Evolutionary conservation across 805 yeast genomes (phyloP).

Genomic region (Naumovozyma baii): DNA sequence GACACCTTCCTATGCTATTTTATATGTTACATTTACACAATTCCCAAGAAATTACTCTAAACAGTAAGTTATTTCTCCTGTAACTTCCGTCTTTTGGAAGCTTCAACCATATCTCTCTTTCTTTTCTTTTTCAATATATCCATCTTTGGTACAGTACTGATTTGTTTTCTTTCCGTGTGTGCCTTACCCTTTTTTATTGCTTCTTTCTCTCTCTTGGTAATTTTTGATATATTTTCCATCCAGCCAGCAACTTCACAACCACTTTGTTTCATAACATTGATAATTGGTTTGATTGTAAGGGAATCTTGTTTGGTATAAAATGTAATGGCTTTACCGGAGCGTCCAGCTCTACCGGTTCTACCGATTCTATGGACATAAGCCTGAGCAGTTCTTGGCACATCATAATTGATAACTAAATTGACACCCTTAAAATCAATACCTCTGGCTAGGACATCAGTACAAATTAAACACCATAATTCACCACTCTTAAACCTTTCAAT

Average conservation of each 20-base stretch:
- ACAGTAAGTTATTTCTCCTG: too few relatives aligned
- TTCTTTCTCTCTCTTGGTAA: constrained; percentile 54
- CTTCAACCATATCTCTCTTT: constrained; percentile 62
- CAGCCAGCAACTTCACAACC: constrained; percentile 68
- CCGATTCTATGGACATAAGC: constrained; percentile 97
- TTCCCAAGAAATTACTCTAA: too few relatives aligned
- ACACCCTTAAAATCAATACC: constrained; percentile 97
- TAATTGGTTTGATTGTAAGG: constrained; percentile 64
- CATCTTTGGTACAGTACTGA: constrained; percentile 74
- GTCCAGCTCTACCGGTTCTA: constrained; percentile 95
- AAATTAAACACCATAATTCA: constrained; percentile 89
- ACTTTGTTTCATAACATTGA: constrained; percentile 92
- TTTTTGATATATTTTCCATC: constrained; percentile 66
- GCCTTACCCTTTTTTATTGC: constrained; percentile 46
- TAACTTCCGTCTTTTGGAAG: constrained; percentile 53
- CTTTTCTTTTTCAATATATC: constrained; percentile 55
- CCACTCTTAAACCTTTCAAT: constrained; percentile 82
- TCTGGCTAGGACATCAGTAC: constrained; percentile 92
- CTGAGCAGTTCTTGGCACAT: constrained; percentile 89
- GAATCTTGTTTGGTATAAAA: constrained; percentile 87
- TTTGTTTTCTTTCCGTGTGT: constrained; percentile 48
- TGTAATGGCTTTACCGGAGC: constrained; percentile 78
- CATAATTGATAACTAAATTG: constrained; percentile 88
- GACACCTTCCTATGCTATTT: background rate
- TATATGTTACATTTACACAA: too few relatives aligned